phyloP scores from a whole-genome alignment of 2,329 filamentous ascomycete genomes.

The Aspergillus sp. region DNA sequence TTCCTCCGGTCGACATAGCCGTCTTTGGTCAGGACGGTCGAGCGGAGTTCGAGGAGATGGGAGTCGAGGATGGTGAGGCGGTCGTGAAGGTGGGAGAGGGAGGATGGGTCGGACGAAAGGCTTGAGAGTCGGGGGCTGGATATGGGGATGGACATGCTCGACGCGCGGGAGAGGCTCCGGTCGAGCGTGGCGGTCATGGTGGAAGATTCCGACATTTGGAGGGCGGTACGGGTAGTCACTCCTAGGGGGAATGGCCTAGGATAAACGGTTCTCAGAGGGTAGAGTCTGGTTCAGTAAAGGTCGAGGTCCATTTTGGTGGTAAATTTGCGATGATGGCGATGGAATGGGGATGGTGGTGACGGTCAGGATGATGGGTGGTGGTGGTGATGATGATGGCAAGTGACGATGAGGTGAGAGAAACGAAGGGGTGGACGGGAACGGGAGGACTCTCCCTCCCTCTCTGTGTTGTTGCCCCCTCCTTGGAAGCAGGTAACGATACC shows the following conservation, averaged over 20 bases:
- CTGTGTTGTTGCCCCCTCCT: not conserved
- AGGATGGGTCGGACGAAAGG: slow-evolving; percentile 28
- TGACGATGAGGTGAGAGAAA: slow-evolving; percentile 2
- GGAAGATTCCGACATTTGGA: slow-evolving; percentile 1
- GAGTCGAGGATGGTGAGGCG: slow-evolving; percentile 40
- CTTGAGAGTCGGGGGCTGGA: slow-evolving; percentile 36
- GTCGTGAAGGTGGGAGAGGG: slow-evolving; percentile 37
- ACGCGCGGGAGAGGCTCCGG: slow-evolving; percentile 37
- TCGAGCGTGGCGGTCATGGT: slow-evolving; percentile 36
- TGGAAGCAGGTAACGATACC: not conserved
- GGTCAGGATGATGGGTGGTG: slow-evolving; percentile 5
- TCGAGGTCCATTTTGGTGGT: slow-evolving; percentile 15
- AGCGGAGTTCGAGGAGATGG: slow-evolving; percentile 36
- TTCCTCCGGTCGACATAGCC: slow-evolving; percentile 40
- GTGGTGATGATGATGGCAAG: slow-evolving; percentile 4
- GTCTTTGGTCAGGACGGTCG: slow-evolving; percentile 38
- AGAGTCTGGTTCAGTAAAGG: not conserved
- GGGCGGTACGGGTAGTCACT: slow-evolving; percentile 1
- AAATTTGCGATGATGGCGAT: not conserved
- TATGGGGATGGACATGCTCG: slow-evolving; percentile 36
- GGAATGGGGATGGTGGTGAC: slow-evolving; percentile 6
- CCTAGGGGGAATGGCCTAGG: slow-evolving; percentile 6
- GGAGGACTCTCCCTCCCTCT: not conserved
- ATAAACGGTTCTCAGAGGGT: slow-evolving; percentile 1
- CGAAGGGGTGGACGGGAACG: not conserved